These are phyloP conservation scores for Boletus sp. DNA, from an alignment of 768 basidiomycete genomes.

Conservation along the genomic window DNA sequence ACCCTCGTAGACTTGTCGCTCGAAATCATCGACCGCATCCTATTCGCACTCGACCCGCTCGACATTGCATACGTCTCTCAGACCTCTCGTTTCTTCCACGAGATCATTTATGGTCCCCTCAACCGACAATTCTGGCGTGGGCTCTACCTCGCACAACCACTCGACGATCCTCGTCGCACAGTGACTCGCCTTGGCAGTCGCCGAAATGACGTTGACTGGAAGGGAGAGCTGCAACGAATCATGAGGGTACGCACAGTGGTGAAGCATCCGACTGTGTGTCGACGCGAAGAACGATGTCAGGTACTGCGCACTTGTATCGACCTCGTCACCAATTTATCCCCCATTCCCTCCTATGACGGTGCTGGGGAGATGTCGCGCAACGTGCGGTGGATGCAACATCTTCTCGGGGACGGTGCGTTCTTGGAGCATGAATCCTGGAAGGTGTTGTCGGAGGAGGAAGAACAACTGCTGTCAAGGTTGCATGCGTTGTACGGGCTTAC, in stretches of 20 bases:
- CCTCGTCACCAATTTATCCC: slow-evolving; percentile 42
- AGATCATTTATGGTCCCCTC: slow-evolving; percentile 48
- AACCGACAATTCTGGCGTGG: slow-evolving; percentile 50
- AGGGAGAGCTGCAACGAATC: slow-evolving; percentile 48
- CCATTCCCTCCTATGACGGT: slow-evolving; percentile 27
- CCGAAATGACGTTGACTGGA: slow-evolving; percentile 47
- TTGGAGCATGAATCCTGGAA: slow-evolving; percentile 36
- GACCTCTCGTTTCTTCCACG: slow-evolving; percentile 42
- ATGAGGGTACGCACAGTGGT: slow-evolving; percentile 53
- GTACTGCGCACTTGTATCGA: slow-evolving; percentile 51
- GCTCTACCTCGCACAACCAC: slow-evolving; percentile 58
- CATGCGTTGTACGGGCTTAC: slow-evolving; percentile 60
- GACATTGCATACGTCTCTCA: slow-evolving; percentile 55
- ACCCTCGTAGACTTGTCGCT: slow-evolving; percentile 44
- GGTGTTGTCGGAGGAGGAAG: slow-evolving; percentile 34
- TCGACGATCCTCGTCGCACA: slow-evolving; percentile 63
- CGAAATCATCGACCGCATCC: slow-evolving; percentile 59
- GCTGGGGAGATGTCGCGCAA: slow-evolving; percentile 42
- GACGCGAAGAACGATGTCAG: slow-evolving; percentile 40
- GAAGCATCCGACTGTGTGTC: slow-evolving; percentile 31
- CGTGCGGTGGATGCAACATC: slow-evolving; percentile 47
- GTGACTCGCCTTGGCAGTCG: slow-evolving; percentile 33
- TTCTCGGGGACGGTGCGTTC: slow-evolving; percentile 43
- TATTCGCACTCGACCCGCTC: slow-evolving; percentile 56
- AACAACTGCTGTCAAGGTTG: slow-evolving; percentile 46